Base-by-base conservation (phyloP, 1,139 yeast genomes). In the Blastobotrys aristatus region DNA sequence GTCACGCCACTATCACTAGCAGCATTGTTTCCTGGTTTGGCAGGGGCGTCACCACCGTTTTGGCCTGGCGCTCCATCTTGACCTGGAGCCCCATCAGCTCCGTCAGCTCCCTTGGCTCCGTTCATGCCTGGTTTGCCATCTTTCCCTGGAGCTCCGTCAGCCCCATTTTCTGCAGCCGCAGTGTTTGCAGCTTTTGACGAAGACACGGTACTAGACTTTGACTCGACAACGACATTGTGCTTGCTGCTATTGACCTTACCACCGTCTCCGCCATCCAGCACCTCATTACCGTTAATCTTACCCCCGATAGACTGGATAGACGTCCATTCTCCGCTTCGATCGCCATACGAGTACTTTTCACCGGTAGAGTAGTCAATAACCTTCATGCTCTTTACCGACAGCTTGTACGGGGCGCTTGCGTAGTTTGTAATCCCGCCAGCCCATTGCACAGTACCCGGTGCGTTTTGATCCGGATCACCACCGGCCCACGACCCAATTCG, bases 301-400 rank as follows among this genome's bases (percentile, higher is more conserved):
- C 95, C 95, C 57, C 72, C 76, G 34, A 70, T 68, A 31, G 92
- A 80, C 34, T 72, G 62, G 54, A 88, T 84, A 6, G 90, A 81
- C 38, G 72, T 62, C 85, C 87, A 83, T 30, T 66, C 58, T 39
- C 96, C 96, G 16, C 81, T 63, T 40, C 72, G 68, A 61, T 80
- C 92, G 43, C 72, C 63, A 65, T 87, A 88, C 36, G 69, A 61
- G 65, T 89, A 88, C 53, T 75, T 72, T 1, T 73, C 59, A 39
- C 96, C 96, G 18, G 87, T 74, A 2, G 96, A 87, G 64, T 88
- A 89, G 66, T 89, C 96, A 18, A 79, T 69, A 17, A 84, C 85
- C 39, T 74, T 65, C 36, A 87, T 60, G 2, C 75, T 71, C 59
- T 82, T 72, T 53, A 89, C 75, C 57, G 74, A 63, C 86, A 85